A percentile compares a stretch with the other conserved stretches of the same genome.
These are phyloP conservation scores for Pyronema domesticum DNA, from an alignment of 495 filamentous ascomycete genomes.

Conservation along the genomic window DNA sequence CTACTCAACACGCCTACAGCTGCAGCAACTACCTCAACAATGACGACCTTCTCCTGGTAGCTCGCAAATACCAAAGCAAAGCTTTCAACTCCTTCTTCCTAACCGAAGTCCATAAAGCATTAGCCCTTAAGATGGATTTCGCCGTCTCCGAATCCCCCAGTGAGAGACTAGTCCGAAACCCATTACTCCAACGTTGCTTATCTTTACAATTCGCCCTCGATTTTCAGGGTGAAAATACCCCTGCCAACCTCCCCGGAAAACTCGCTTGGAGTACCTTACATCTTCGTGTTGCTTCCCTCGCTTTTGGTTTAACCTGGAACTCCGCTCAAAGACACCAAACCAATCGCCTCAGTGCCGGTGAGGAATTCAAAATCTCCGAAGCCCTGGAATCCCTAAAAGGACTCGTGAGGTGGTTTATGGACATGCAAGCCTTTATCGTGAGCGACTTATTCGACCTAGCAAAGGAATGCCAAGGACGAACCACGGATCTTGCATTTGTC, in stretches of 20 bases:
- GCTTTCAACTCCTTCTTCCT: slow-evolving; percentile 22
- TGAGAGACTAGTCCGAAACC: slow-evolving; percentile 21
- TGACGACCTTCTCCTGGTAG: slow-evolving; percentile 22
- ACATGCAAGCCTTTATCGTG: slow-evolving; percentile 23
- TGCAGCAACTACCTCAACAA: slow-evolving; percentile 24
- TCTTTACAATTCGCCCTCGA: slow-evolving; percentile 22
- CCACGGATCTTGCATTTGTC: slow-evolving; percentile 17
- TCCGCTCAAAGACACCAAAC: slow-evolving; percentile 14
- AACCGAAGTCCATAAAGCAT: slow-evolving; percentile 18
- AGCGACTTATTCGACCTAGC: slow-evolving; percentile 25
- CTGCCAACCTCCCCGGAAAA: slow-evolving; percentile 18
- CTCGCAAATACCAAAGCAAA: slow-evolving; percentile 17
- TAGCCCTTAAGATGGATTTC: slow-evolving; percentile 24
- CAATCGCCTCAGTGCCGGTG: neutral
- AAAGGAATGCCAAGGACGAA: slow-evolving; percentile 13
- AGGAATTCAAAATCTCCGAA: slow-evolving; percentile 8
- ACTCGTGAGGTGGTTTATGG: slow-evolving; percentile 26
- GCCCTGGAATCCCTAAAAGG: slow-evolving; percentile 21
- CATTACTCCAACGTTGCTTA: slow-evolving; percentile 19
- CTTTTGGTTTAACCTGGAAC: slow-evolving; percentile 22
- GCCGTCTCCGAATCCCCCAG: slow-evolving; percentile 16
- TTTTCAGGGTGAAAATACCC: slow-evolving; percentile 20
- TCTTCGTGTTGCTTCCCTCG: slow-evolving; percentile 21
- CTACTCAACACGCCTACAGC: slow-evolving; percentile 21
- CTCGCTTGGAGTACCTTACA: slow-evolving; percentile 23